These are phyloP conservation scores for Podosphaera xanthii DNA, from an alignment of 2,329 filamentous ascomycete genomes.

Conservation along the genomic window DNA sequence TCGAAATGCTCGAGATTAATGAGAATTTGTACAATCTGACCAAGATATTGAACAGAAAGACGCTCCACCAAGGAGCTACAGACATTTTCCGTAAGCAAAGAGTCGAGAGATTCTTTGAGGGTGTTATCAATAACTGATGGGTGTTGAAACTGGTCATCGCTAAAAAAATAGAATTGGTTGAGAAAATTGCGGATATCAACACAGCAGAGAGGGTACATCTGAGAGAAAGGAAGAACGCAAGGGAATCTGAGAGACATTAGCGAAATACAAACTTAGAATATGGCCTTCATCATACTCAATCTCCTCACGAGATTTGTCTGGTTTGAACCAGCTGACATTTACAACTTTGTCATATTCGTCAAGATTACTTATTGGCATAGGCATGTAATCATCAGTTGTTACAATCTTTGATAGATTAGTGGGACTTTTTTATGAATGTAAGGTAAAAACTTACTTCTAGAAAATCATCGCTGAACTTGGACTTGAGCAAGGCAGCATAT, in stretches of 20 bases:
- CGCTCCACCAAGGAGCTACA: conserved; percentile 76
- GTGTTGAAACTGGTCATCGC: conserved; percentile 85
- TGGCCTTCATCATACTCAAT: conserved; percentile 33
- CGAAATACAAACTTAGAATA: not conserved
- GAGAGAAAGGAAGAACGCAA: conserved; percentile 87
- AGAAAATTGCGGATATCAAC: conserved; percentile 95
- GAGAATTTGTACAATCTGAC: conserved; percentile 93
- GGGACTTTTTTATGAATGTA: not conserved
- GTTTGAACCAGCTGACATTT: conserved; percentile 87
- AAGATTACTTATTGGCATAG: conserved; percentile 77
- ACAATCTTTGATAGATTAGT: conserved; percentile 28
- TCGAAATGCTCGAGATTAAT: conserved; percentile 97
- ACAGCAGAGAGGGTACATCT: conserved; percentile 97
- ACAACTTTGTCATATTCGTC: conserved; percentile 94
- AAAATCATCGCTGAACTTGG: conserved; percentile 84
- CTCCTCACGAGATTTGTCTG: conserved; percentile 53
- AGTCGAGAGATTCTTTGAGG: conserved; percentile 75
- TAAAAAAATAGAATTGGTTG: conserved; percentile 96
- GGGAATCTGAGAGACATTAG: conserved; percentile 40
- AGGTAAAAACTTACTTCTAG: conserved; percentile 38
- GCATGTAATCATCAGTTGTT: conserved; percentile 98
- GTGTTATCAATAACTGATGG: conserved; percentile 79
- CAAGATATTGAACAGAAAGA: conserved; percentile 76
- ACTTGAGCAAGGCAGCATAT: conserved; percentile 78
- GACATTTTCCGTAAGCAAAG: conserved; percentile 79